Base-by-base conservation (phyloP, 2,329 filamentous ascomycete genomes). In the Coniochaeta pulveracea region DNA sequence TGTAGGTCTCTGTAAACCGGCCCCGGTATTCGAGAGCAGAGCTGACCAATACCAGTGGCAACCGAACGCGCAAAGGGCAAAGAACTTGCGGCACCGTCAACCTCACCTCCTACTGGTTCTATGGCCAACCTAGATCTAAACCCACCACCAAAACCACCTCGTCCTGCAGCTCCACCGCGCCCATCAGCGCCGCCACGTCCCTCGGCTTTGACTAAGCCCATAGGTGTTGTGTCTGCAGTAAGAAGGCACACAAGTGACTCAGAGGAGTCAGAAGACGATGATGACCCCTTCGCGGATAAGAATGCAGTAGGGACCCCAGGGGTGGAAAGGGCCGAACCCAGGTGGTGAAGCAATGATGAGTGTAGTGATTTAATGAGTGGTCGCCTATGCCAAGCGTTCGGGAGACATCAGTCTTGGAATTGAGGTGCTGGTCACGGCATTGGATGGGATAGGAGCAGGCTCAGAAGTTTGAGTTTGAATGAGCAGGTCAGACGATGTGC, bases 211-310 rank as follows among this genome's bases (percentile, higher is more conserved):
- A 59, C 65, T 36, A 66, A 63, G 4, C 56, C 48, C 15, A 43
- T 37, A 22, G 57, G 52, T 40, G 57, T 44, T 14, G 47, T 55
- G n/a, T 57, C 58, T 38, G 16, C 43, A 55, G 12, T 46, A 48
- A 23, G 47, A 58, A 50, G 47, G 37, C 43, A 54, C 64, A 19
- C 63, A 70, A n/a, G 69, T n/a, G n/a, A 66, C 11, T 72, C 76
- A 10, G 66, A 66, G 30, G 69, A 75, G 3, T 77, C 82, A 6
- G 77, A 82, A n/a, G 80, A 85, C 26, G 81, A 86, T n/a, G 72
- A 91, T 41, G 75, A 93, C 49, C 86, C 86, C 0, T 94, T 94
- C 53, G 84, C 82, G 4, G 85, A 94, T 52, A 72, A 72, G 26
- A 88, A 93, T 50, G 82, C 76, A 4, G 67, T 84, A 4, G 43